A percentile compares a stretch with the other conserved stretches of the same genome.
These are phyloP conservation scores for Peronosclerospora sorghi DNA, from an alignment of 352 stramenopile genomes.

Conservation along the genomic window DNA sequence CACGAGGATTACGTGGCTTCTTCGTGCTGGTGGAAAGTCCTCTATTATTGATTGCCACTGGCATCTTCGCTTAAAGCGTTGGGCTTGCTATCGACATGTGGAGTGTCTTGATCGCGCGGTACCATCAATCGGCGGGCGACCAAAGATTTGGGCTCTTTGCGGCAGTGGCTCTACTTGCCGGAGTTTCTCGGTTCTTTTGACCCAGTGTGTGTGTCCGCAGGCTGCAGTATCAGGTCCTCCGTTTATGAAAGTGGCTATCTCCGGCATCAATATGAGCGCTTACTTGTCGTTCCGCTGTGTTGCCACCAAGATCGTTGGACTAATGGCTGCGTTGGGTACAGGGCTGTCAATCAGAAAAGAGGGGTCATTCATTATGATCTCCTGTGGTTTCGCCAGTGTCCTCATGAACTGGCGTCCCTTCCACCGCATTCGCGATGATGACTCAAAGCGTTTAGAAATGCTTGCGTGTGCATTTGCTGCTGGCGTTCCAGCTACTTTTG, in stretches of 20 bases:
- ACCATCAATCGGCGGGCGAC: no score
- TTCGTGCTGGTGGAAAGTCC: slow-evolving; percentile 68
- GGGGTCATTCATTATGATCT: slow-evolving; percentile 85
- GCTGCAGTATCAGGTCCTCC: no score
- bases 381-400: slow-evolving; percentile 64
- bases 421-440: slow-evolving; percentile 62
- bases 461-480: slow-evolving; percentile 67
- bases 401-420: slow-evolving; percentile 67
- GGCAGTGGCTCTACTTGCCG: slow-evolving; percentile 36
- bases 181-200: slow-evolving; percentile 37
- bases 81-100: slow-evolving; percentile 45
- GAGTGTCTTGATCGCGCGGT: no score
- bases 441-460: slow-evolving; percentile 75
- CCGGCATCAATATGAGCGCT: no score
- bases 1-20: no score
- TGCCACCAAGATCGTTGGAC: slow-evolving; percentile 59
- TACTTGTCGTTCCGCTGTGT: no score
- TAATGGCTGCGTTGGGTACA: slow-evolving; percentile 45
- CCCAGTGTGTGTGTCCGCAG: no score
- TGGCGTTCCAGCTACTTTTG: slow-evolving; percentile 73
- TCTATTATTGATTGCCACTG: no score
- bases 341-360: no score
- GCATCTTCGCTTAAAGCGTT: slow-evolving; percentile 51
- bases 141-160: slow-evolving; percentile 50
- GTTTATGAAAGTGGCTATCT: no score